Evolutionary conservation across 345 rosid species (phyloP), one percentile per base, ranked within the genome.

Genomic region (Leavenworthia alabamica): DNA sequence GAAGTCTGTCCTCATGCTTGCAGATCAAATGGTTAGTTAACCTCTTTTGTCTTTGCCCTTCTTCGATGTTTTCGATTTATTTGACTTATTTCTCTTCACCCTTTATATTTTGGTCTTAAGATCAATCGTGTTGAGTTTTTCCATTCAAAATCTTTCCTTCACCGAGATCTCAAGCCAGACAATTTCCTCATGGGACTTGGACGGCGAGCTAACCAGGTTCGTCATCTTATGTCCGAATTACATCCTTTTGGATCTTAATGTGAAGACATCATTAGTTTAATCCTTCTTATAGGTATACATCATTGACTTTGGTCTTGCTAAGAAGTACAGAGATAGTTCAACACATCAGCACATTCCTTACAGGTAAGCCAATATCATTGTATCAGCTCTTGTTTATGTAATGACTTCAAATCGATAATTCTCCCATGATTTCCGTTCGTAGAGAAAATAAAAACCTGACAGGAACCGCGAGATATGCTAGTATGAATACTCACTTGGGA

Each of bases 21-120:
- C 89, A 14, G 86, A 83, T 77, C 89, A 84, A 74, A 60, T 81
- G n/a, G n/a, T n/a, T n/a, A n/a, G n/a, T n/a, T n/a, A n/a, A n/a
- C n/a, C n/a, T n/a, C n/a, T n/a, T n/a, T n/a, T n/a, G n/a, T n/a
- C n/a, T n/a, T n/a, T n/a, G n/a, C n/a, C n/a, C n/a, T n/a, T n/a
- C n/a, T n/a, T n/a, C n/a, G 40, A 27, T 31, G 37, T 50, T 50
- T 50, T 10, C 6, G 8, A 29, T 40, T 46, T 47, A 19, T 55
- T 15, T 24, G 50, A 47, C 44, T 54, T 33, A 20, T 40, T 31
- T 49, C 26, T 56, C n/a, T n/a, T n/a, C n/a, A n/a, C 40, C 15
- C 46, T 14, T 6, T 26, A 13, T 0, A 22, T 8, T 37, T 14
- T 47, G 13, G 31, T 7, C n/a, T 46, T 56, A 69, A 80, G 83